Evolutionary conservation across 768 basidiomycete genomes (phyloP).

Genomic region (Lentinula detonsa): DNA sequence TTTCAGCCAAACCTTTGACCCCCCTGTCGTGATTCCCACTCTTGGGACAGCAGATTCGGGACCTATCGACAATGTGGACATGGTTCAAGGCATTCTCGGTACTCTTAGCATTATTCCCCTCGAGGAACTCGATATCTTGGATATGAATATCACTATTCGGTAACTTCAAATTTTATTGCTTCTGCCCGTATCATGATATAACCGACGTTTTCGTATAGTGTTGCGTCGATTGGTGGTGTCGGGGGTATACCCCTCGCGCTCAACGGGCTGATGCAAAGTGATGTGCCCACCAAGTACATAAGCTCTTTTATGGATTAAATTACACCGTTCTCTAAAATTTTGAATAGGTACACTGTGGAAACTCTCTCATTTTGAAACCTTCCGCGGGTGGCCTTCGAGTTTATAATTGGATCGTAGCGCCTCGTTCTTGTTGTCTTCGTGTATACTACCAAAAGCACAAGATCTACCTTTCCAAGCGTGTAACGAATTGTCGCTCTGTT

Average conservation of each 20-base stretch:
- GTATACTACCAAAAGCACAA: no score
- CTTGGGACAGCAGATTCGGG: conserved; percentile 53
- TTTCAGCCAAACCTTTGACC: conserved; percentile 52
- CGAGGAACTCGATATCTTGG: conserved; percentile 44
- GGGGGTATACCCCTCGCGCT: conserved; percentile 29
- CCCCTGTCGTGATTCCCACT: conserved; percentile 43
- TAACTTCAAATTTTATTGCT: conserved; percentile 12
- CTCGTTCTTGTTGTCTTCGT: no score
- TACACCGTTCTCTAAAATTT: background rate
- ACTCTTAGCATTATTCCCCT: conserved; percentile 51
- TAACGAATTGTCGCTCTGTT: no score
- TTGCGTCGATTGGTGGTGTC: conserved; percentile 22
- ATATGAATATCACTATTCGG: conserved; percentile 33
- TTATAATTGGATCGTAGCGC: no score
- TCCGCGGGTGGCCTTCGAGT: no score
- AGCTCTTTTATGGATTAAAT: background rate
- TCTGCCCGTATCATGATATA: background rate
- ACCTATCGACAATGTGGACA: conserved; percentile 44
- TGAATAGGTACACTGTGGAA: background rate
- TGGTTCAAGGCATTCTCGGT: conserved; percentile 43
- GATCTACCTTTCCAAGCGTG: no score
- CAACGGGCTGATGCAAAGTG: conserved; percentile 25
- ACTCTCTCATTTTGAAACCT: no score
- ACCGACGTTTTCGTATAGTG: conserved; percentile 14
- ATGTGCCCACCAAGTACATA: conserved; percentile 28